Evolutionary conservation across 805 yeast species (phyloP), one percentile per base, ranked within the genome.

Genomic region (Nakazawaea sp.): DNA sequence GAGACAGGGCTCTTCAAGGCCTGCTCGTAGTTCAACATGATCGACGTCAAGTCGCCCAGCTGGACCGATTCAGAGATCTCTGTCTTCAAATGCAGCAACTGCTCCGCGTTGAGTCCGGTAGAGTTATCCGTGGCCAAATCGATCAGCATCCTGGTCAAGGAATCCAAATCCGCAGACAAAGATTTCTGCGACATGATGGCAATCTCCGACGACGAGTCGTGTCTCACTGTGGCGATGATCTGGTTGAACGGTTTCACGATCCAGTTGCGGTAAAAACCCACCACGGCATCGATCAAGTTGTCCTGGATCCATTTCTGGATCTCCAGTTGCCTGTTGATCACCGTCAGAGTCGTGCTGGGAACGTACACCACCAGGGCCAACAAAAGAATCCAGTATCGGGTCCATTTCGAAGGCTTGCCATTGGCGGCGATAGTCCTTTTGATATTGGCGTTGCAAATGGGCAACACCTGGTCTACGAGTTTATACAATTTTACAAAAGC

Each of bases 71-170:
- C 50, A 19, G 66, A 67, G 8, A 83, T 58, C 30, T 62, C 55
- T 16, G 36, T 24, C 13, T 46, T 50, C 21, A 55, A 26, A 12
- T 43, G 40, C 7, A 50, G 48, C 18, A 51, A 45, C 19, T 56
- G 50, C 39, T 10, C 20, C 18, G 10, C 17, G 11, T 13, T 18
- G 12, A 33, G 10, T 3, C 19, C 17, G 6, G 30, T 12, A 4
- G 32, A 15, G 5, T 23, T 33, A 6, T 29, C 32, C 11, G 41
- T 3, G 1, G 74, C 69, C 52, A 80, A 86, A 36, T 84, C 92
- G 15, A 78, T 63, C 2, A 87, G 86, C 98, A 90, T 90, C 40
- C 96, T 59, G 51, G 87, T 88, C 36, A 90, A 66, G 2, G 95
- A 82, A 32, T 77, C 75, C 46, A 87, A 62, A 49, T 89, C 97